Evolutionary conservation across 352 stramenopile species (phyloP).

Genomic region (Phytophthora colocasiae): DNA sequence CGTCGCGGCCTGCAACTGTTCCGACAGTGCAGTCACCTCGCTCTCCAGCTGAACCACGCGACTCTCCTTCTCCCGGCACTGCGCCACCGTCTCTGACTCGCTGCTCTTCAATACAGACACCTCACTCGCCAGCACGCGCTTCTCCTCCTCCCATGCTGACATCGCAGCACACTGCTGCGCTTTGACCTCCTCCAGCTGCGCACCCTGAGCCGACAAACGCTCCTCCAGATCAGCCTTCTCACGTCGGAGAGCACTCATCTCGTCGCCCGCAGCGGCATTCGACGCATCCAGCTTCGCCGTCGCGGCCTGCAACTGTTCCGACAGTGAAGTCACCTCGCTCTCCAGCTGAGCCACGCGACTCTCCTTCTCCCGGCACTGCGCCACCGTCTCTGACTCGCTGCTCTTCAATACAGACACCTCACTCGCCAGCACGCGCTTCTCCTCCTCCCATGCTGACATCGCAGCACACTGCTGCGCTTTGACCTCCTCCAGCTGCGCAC

Average conservation of each 20-base stretch:
- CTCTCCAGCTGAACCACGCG: slow-evolving; percentile 7
- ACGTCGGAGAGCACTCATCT: slow-evolving; percentile 27
- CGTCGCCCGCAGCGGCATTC: slow-evolving; percentile 27
- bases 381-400: slow-evolving; percentile 15
- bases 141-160: slow-evolving; percentile 32
- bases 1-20: slow-evolving; percentile 10
- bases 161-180: slow-evolving; percentile 20
- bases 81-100: slow-evolving; percentile 14
- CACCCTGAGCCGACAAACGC: slow-evolving; percentile 17
- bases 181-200: slow-evolving; percentile 17
- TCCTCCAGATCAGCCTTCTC: slow-evolving; percentile 26
- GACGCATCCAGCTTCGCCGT: slow-evolving; percentile 27
- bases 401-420: slow-evolving; percentile 32
- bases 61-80: slow-evolving; percentile 3
- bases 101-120: slow-evolving; percentile 27
- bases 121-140: slow-evolving; percentile 29
- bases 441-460: slow-evolving; percentile 17
- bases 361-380: slow-evolving; percentile 23
- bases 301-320: slow-evolving; percentile 5
- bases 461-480: slow-evolving; percentile 19
- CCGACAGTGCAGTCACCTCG: slow-evolving; percentile 6
- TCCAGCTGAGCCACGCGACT: slow-evolving; percentile 7
- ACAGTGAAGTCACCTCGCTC: slow-evolving; percentile 5
- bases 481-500: slow-evolving; percentile 11
- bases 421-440: slow-evolving; percentile 33